Conservation (phyloP, 805 yeast species). For the Metschnikowia kofuensis region DNA sequence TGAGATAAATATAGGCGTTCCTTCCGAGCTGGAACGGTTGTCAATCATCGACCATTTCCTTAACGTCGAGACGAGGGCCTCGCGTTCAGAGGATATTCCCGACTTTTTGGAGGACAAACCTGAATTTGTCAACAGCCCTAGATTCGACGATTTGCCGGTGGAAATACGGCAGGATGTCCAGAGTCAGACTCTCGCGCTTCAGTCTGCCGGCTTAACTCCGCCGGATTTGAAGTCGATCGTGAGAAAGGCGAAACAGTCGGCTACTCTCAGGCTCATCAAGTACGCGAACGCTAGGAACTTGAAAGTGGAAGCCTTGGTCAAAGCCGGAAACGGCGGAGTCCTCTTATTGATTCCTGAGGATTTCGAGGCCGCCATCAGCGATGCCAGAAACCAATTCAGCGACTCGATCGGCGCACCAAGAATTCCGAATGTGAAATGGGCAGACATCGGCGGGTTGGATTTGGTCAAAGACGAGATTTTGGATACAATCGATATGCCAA, state of each 20-base stretch:
- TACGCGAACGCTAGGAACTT: slow-evolving; percentile 22
- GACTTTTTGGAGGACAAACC: slow-evolving; percentile 19
- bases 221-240: slow-evolving; percentile 74
- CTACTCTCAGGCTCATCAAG: slow-evolving; percentile 48
- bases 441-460: slow-evolving; percentile 94
- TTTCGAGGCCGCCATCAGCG: slow-evolving; percentile 67
- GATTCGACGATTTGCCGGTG: slow-evolving; percentile 19
- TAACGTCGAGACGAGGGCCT: slow-evolving; percentile 17
- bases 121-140: slow-evolving; percentile 19
- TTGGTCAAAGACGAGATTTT: slow-evolving; percentile 85
- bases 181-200: slow-evolving; percentile 60
- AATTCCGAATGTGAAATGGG: slow-evolving; percentile 95
- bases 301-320: slow-evolving; percentile 28
- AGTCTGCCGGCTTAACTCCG: slow-evolving; percentile 92
- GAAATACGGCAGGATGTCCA: slow-evolving; percentile 43
- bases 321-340: slow-evolving; percentile 54
- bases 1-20: slow-evolving; percentile 74
- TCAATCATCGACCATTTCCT: slow-evolving; percentile 56
- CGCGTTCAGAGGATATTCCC: slow-evolving; percentile 12
- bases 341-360: slow-evolving; percentile 55
- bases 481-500: slow-evolving; percentile 95
- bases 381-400: slow-evolving; percentile 83
- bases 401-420: slow-evolving; percentile 96
- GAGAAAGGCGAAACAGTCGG: slow-evolving; percentile 56
- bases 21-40: slow-evolving; percentile 70